Percentiles rank a stretch among this genome's conserved stretches.
Evolutionary conservation across 2,329 filamentous ascomycete species (phyloP).

Genomic region (Monosporascus sp.): DNA sequence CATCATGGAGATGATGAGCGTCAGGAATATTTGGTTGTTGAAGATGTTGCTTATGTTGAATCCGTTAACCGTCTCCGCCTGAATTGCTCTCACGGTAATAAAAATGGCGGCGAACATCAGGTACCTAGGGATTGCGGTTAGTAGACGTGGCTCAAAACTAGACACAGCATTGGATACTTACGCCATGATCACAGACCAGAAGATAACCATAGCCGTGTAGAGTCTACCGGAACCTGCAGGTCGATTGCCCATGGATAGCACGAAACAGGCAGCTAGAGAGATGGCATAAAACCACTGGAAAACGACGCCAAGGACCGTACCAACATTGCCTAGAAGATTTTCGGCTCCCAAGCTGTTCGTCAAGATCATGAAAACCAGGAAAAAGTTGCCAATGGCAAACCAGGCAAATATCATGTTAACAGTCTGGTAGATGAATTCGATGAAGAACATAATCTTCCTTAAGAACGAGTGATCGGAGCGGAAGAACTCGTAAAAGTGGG

Average conservation of each 20-base stretch:
- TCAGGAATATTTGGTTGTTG: slow-evolving; percentile 85
- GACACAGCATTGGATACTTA: slow-evolving; percentile 39
- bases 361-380: slow-evolving; percentile 95
- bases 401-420: slow-evolving; percentile 97
- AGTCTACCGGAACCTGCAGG: slow-evolving; percentile 90
- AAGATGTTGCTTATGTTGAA: slow-evolving; percentile 73
- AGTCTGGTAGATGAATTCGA: slow-evolving; percentile 93
- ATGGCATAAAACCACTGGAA: slow-evolving; percentile 97
- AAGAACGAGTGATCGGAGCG: slow-evolving; percentile 83
- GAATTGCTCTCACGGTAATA: slow-evolving; percentile 84
- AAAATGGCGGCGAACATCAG: slow-evolving; percentile 92
- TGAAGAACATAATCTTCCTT: slow-evolving; percentile 81
- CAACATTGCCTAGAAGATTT: slow-evolving; percentile 67
- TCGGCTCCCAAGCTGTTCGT: slow-evolving; percentile 73
- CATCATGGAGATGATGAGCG: slow-evolving; percentile 83
- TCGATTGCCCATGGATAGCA: slow-evolving; percentile 88
- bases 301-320: slow-evolving; percentile 76
- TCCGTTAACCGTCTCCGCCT: slow-evolving; percentile 59
- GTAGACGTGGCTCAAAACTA: slow-evolving; percentile 3
- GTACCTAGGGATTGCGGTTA: slow-evolving; percentile 50
- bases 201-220: slow-evolving; percentile 97
- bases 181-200: slow-evolving; percentile 95
- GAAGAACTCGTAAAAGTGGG: slow-evolving; percentile 95
- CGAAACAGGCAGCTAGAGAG: slow-evolving; percentile 89
- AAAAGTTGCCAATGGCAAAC: slow-evolving; percentile 99